These are phyloP conservation scores for Ogataea saltuana DNA, from an alignment of 805 yeast genomes.

Conservation along the genomic window DNA sequence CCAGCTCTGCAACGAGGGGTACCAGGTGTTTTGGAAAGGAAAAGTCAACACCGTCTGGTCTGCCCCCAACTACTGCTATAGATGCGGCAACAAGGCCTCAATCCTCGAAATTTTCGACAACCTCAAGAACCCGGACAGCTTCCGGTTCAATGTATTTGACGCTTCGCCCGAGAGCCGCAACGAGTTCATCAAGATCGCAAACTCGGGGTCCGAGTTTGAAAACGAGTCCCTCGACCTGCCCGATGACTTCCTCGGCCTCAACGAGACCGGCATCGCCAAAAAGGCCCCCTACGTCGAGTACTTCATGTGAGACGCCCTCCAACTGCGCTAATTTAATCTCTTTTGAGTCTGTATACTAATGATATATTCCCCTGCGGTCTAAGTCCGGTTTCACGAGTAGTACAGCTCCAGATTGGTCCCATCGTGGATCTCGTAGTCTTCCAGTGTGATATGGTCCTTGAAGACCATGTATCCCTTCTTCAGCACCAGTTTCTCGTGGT, in stretches of 20 bases:
- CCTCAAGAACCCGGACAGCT: slow-evolving; percentile 61
- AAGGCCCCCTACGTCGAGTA: slow-evolving; percentile 44
- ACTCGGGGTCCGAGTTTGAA: slow-evolving; percentile 32
- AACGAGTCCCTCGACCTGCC: slow-evolving; percentile 11
- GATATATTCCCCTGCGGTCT: not conserved
- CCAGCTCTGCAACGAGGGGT: slow-evolving; percentile 96
- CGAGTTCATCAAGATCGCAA: slow-evolving; percentile 46
- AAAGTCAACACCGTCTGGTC: slow-evolving; percentile 96
- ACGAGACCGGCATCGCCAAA: slow-evolving; percentile 27
- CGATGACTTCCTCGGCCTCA: slow-evolving; percentile 17
- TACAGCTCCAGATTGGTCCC: slow-evolving; percentile 87
- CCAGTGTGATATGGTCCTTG: slow-evolving; percentile 88
- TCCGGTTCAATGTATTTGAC: slow-evolving; percentile 84
- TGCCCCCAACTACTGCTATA: slow-evolving; percentile 95
- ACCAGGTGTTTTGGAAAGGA: slow-evolving; percentile 87
- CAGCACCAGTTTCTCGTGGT: slow-evolving; percentile 62
- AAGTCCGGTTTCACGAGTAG: slow-evolving; percentile 45
- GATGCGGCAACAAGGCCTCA: slow-evolving; percentile 98
- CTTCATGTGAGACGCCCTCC: slow-evolving; percentile 33
- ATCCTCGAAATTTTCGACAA: slow-evolving; percentile 75
- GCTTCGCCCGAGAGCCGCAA: slow-evolving; percentile 93
- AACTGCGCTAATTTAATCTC: not conserved
- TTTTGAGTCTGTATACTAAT: not conserved
- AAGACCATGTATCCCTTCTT: slow-evolving; percentile 83
- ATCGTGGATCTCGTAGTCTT: slow-evolving; percentile 93